Conservation (phyloP, 2,329 filamentous ascomycete genomes). For the Colletotrichum scovillei region DNA sequence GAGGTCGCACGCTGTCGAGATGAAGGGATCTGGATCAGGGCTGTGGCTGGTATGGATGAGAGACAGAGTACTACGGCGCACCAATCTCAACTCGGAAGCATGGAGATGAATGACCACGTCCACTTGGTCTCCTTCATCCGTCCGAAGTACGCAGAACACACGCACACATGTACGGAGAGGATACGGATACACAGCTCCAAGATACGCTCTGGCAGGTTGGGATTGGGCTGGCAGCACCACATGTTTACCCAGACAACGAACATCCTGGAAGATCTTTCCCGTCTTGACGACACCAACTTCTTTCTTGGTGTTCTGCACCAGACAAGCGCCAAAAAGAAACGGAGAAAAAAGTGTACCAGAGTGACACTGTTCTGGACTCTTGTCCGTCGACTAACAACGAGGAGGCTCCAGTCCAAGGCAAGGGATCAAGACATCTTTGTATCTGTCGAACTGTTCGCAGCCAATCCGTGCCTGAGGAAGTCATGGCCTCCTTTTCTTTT, state of each 20-base stretch:
- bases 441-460: not conserved
- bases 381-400: not conserved
- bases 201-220: not conserved
- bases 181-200: not conserved
- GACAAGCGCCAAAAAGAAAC: constrained; percentile 21
- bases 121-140: not conserved
- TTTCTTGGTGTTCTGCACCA: constrained; percentile 18
- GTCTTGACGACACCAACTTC: not conserved
- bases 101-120: not conserved
- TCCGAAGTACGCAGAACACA: not conserved
- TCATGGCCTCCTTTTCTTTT: constrained; percentile 5
- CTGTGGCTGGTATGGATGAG: constrained; percentile 27
- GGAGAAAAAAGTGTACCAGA: not conserved
- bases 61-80: constrained; percentile 24
- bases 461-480: constrained; percentile 15
- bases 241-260: constrained; percentile 18
- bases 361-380: not conserved
- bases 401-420: not conserved
- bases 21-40: constrained; percentile 25
- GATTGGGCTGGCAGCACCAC: not conserved
- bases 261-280: constrained; percentile 2
- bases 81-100: constrained; percentile 1
- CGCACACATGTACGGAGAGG: no score
- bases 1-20: constrained; percentile 10
- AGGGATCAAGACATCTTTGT: constrained; percentile 13